Base-by-base conservation (phyloP, 768 basidiomycete species). In the Cyclocybe aegerita region DNA sequence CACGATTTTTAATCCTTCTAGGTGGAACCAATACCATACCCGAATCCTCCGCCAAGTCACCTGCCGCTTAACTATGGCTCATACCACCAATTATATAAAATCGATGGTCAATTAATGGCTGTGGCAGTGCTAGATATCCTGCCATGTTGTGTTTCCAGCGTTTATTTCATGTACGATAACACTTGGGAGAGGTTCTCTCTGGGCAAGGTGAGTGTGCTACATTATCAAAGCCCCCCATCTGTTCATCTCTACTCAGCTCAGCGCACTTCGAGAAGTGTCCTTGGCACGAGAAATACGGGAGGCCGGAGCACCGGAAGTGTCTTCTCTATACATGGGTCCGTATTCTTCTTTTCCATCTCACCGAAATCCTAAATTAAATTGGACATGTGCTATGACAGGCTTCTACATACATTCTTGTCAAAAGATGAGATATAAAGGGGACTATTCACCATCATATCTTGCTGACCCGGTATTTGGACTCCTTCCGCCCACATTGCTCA, bases 351-450 rank as follows among this genome's bases (percentile, higher is more conserved):
- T 43, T 16, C 6, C 9, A 4, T 23, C 15, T 29, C 40, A 29
- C 47, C 12, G 14, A 16, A 36, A 29, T 7, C 2, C 29, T 15
- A 32, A 12, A 16, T 36, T n/a, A 14, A 9, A 14, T 10, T 7
- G 40, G 40, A 16, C n/a, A 11, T 10, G 32, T 14, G 8, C 31
- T 7, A 34, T 16, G 31, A 11, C 59, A 97, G 95, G 95, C 6
- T 98, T 83, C 66, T 98, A 98, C 66, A 88, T 98, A 35, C 80
- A 97, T 58, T 83, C 89, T 2, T 98, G 95, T 62, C 81, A 73
- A 44, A 99, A 99, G 69, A 98, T 98, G 97, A 77, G 78, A 48
- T 98, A 99, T 70, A 99, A 99, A 62, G 94, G 86, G 29, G 93
- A 97, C 48, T 99, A 95, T 58, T 65, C 75, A 0, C 96, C 96